These are phyloP conservation scores for Fereydounia khargensis DNA, from an alignment of 1,284 basidiomycete genomes.

Conservation along the genomic window DNA sequence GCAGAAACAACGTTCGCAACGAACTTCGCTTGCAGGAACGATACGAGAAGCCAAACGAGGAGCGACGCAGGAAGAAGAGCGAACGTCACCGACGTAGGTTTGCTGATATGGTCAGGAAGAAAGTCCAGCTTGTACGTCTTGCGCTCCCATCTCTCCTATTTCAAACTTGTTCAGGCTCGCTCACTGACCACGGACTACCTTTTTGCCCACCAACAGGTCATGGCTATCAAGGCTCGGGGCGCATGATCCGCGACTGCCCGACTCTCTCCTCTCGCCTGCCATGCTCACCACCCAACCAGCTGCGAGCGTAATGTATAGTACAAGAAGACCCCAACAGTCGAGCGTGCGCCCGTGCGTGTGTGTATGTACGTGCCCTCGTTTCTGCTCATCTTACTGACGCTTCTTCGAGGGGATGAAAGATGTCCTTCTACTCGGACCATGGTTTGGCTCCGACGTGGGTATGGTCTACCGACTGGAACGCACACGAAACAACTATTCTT, in stretches of 20 bases:
- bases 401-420: background rate
- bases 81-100: slow-evolving; percentile 54
- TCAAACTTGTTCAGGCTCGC: background rate
- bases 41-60: slow-evolving; percentile 55
- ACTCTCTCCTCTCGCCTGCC: background rate
- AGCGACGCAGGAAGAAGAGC: slow-evolving; percentile 47
- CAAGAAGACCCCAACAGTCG: too few species aligned
- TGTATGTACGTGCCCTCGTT: background rate
- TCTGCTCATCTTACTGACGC: slow-evolving; percentile 1
- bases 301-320: too few species aligned
- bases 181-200: background rate
- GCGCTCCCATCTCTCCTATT: background rate
- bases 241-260: slow-evolving; percentile 6
- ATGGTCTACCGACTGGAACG: too few species aligned
- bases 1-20: slow-evolving; percentile 43
- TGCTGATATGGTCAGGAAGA: slow-evolving; percentile 52
- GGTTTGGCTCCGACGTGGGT: background rate
- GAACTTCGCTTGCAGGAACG: slow-evolving; percentile 48
- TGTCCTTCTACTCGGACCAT: background rate
- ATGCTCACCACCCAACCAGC: too few species aligned
- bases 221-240: slow-evolving; percentile 53
- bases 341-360: too few species aligned
- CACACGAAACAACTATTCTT: background rate
- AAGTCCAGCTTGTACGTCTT: slow-evolving; percentile 51
- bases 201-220: slow-evolving; percentile 22